Evolutionary conservation across 441 rosid species (phyloP), one percentile per base, ranked within the genome.

Genomic region (Gossypium trilobum): DNA sequence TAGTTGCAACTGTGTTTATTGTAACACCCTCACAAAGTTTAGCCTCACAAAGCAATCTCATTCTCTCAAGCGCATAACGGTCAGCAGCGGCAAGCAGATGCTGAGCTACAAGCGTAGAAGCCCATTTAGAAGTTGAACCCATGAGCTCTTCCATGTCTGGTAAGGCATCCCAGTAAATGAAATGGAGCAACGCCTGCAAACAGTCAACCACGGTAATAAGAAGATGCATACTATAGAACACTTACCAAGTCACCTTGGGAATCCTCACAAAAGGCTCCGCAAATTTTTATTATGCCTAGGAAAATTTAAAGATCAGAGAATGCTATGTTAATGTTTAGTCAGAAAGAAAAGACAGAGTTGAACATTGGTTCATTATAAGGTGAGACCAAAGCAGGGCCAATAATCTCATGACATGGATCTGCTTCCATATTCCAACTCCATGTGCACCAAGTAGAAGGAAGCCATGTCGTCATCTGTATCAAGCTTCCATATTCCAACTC

Each of bases 21-120:
- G 96, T 83, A 39, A 91, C 86, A 79, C 86, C 90, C 71, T 88
- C 93, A 71, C 93, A 87, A 8, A 93, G 91, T 75, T 80, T 86
- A 59, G 87, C 86, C 81, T 93, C 98, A 33, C 95, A 93, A 5
- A 93, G 85, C 80, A 85, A 75, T 82, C 87, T 84, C 64, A 93
- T 88, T 79, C 96, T 87, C 76, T 93, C 97, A 44, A 91, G 84
- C n/a, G 89, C 96, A 82, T 89, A 93, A 10, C 89, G 85, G 66
- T 91, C 98, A 29, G 96, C 92, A 29, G 97, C 98, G 3, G 89
- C 98, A 75, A 93, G 97, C 56, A 93, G 88, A 79, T 93, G 98
- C 80, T 93, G 98, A 71, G 90, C 84, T 85, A 93, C 86, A 71
- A 89, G 85, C 29, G 94, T 89, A 31, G 92, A 86, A 27, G 86